Evolutionary conservation across 495 filamentous ascomycete species (phyloP).

Genomic region (Daldinia decipiens): DNA sequence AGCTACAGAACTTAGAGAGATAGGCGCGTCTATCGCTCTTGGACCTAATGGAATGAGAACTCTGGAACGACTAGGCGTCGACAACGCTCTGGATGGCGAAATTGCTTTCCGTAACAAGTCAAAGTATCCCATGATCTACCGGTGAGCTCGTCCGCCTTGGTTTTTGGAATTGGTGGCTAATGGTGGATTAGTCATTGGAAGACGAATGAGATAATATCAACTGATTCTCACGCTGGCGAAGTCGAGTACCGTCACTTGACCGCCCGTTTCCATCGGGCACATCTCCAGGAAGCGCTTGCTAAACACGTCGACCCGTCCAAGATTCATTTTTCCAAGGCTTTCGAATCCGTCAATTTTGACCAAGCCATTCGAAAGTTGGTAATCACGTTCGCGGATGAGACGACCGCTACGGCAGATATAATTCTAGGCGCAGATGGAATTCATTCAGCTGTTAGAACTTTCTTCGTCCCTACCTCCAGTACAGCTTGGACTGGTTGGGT

Average conservation of each 20-base stretch:
- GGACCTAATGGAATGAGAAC: slow-evolving; percentile 64
- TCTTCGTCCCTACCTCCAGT: slow-evolving; percentile 55
- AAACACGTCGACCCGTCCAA: slow-evolving; percentile 52
- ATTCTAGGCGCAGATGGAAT: slow-evolving; percentile 52
- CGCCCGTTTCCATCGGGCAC: slow-evolving; percentile 58
- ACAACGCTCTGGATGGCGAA: slow-evolving; percentile 54
- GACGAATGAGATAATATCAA: slow-evolving; percentile 58
- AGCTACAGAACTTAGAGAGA: slow-evolving; percentile 57
- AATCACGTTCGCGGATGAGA: slow-evolving; percentile 45
- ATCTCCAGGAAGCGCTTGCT: slow-evolving; percentile 58
- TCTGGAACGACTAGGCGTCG: slow-evolving; percentile 57
- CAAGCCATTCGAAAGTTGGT: slow-evolving; percentile 19
- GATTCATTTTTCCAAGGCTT: slow-evolving; percentile 44
- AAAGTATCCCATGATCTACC: slow-evolving; percentile 48
- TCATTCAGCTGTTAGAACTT: slow-evolving; percentile 46
- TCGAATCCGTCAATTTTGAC: slow-evolving; percentile 32
- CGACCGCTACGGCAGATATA: slow-evolving; percentile 45
- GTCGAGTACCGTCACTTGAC: slow-evolving; percentile 57
- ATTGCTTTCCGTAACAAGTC: slow-evolving; percentile 53
- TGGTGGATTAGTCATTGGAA: slow-evolving; percentile 45
- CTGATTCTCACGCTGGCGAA: slow-evolving; percentile 51
- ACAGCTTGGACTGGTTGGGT: slow-evolving; percentile 58
- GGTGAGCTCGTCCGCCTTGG: slow-evolving; percentile 24
- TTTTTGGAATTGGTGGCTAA: not conserved
- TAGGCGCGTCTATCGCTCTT: slow-evolving; percentile 62